These are phyloP conservation scores for Logfia minima DNA, from an alignment of 129 eudicot genomes.

Conservation along the genomic window DNA sequence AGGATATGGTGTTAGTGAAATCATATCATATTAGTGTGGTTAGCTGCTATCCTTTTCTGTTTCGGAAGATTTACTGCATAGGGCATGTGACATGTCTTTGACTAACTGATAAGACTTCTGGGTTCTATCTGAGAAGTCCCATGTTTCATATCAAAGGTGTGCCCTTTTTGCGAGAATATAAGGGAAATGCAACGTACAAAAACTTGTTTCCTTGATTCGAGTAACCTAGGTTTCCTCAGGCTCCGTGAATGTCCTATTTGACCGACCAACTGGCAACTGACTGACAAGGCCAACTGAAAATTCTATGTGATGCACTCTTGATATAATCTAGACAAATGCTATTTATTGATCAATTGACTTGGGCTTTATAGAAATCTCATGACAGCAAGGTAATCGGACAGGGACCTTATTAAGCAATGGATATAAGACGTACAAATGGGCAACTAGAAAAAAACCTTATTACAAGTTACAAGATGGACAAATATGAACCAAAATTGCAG, in stretches of 20 bases:
- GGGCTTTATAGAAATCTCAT: not conserved
- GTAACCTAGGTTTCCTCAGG: not conserved
- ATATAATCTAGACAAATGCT: not conserved
- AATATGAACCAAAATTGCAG: no score
- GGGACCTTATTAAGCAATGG: no score
- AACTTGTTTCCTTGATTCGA: not conserved
- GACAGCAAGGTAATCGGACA: no score
- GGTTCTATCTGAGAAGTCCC: not conserved
- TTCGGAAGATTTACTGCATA: not conserved
- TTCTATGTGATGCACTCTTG: no score
- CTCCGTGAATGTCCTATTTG: not conserved
- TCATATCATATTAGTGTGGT: not conserved
- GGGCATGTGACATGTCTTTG: not conserved
- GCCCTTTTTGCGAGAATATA: not conserved
- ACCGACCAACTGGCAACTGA: not conserved
- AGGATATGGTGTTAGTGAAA: slow-evolving; percentile 17
- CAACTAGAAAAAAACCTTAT: not conserved
- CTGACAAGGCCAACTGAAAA: not conserved
- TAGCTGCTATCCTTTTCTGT: not conserved
- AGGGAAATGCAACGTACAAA: not conserved
- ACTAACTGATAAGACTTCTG: not conserved
- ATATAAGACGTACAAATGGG: not conserved
- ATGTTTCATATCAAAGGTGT: not conserved
- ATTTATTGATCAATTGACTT: not conserved
- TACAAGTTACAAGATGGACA: not conserved